Evolutionary conservation across 768 basidiomycete species (phyloP), one percentile per base, ranked within the genome.

Genomic region (Rhizopogon rudus): DNA sequence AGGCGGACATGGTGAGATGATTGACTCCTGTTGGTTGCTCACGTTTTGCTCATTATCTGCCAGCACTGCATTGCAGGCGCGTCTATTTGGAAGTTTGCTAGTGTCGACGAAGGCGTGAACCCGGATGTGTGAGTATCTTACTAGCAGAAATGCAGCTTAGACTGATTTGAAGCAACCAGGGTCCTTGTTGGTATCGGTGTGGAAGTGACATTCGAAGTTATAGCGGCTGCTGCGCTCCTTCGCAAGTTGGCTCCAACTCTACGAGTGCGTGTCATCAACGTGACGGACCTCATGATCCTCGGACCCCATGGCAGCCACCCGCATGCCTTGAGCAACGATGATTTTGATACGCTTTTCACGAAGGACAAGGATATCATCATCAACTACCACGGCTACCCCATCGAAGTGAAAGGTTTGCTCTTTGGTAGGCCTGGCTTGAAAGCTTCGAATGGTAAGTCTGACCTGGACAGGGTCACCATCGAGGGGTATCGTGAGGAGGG

Each of bases 271-370:
- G 88, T 95, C 54, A 84, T 95, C 55, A 95, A 96, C 60, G 86
- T 96, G 56, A 90, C 91, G 2, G 93, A 96, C 63, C 76, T 95
- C 44, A 87, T 97, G 83, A 86, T 94, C 55, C 79, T 97, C 42
- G 80, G 81, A 29, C 75, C 79, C 5, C 67, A 65, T n/a, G 88
- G 87, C 52, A 71, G 77, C 10, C 91, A 94, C 65, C 91, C 92
- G 7, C 91, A 93, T 61, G 77, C 88, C 1, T 73, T 94, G 55
- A 75, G 68, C 60, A 71, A 78, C 28, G 78, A 75, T 1, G 81
- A 79, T 48, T 94, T 90, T 66, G 74, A 81, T 43, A 72, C 79
- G 31, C 76, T 94, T 37, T 93, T 95, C 72, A 91, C 90, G 6
- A 65, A 70, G 22, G 82, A 91, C 64, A 80, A 75, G 60, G 79